Percentiles rank a stretch among this genome's conserved stretches.
phyloP scores from a whole-genome alignment of 176 grass and related monocot genomes.

The Eragrostis curvula region DNA sequence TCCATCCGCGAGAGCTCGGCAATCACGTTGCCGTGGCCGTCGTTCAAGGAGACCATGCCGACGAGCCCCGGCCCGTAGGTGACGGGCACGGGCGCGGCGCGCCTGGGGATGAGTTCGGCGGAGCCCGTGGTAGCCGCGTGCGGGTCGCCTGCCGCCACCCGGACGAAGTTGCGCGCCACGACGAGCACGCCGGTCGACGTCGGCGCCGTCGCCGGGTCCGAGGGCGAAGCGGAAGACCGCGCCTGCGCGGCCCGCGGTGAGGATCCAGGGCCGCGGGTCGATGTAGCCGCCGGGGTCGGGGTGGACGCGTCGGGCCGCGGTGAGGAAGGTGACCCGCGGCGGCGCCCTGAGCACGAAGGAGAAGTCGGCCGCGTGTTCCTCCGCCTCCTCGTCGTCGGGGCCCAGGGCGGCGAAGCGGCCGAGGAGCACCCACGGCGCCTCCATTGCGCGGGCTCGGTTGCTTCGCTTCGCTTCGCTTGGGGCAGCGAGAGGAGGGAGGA shows the following conservation, averaged over 20 bases:
- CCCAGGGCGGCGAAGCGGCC: background rate
- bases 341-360: background rate
- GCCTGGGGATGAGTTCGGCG: background rate
- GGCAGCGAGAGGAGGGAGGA: no score
- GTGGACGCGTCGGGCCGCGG: background rate
- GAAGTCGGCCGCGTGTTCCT: background rate
- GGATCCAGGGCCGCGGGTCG: background rate
- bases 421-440: background rate
- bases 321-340: slow-evolving; percentile 3
- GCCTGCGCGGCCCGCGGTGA: background rate
- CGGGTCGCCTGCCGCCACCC: background rate
- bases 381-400: background rate
- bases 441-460: background rate
- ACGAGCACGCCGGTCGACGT: background rate
- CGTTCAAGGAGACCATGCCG: no score
- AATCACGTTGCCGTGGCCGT: no score
- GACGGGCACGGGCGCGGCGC: background rate
- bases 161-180: background rate
- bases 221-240: background rate
- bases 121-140: background rate
- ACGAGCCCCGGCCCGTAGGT: no score
- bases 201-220: background rate
- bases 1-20: no score
- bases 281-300: background rate
- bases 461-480: no score